Base-by-base conservation (phyloP, 192 early-diverging fungal genomes). In the Ramicandelaber brevisporus region DNA sequence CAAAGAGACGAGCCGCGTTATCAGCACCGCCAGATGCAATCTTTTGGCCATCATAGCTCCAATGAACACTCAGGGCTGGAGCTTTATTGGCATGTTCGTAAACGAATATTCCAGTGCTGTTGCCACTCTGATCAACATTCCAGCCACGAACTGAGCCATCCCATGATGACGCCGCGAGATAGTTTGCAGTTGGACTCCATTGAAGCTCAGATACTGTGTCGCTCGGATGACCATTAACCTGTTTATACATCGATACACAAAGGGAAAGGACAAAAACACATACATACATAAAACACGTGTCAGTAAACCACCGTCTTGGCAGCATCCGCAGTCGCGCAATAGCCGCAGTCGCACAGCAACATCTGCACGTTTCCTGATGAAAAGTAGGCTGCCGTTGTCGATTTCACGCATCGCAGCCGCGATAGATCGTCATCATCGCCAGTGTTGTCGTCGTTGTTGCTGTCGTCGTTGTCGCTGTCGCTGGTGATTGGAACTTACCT, bases 61-160 rank as follows among this genome's bases (percentile, higher is more conserved):
- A n/a, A 26, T 27, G 16, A 29, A n/a, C 20, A 34, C n/a, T 20
- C 12, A 17, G 13, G 15, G 5, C n/a, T 44, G 3, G 6, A 16
- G 15, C 11, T 17, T 14, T 11, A 26, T 12, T 24, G 7, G 3
- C 28, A 38, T 20, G 6, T 19, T n/a, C 5, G 5, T 1, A 1
- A 9, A 4, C 2, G 9, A 26, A 10, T 11, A 24, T 85, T 13
- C 73, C 70, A 14, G 63, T 34, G 1, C 82, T 66, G 26, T 55
- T 47, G 43, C 83, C 82, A 30, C 66, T 72, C 20, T 53, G 35
- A 26, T 76, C 65, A 22, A 90, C 65, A 49, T 93, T 85, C 50
- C 78, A 97, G 32, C 93, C 77, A 34, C 86, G 65, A 11, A 90
- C 88, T 78, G 89, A 53, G 46, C 78, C 77, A 44, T 93, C 86